A percentile compares a stretch with the other conserved stretches of the same genome.
Evolutionary conservation across 1,139 yeast genomes (phyloP).

Genomic region (Scheffersomyces parashehatae): DNA sequence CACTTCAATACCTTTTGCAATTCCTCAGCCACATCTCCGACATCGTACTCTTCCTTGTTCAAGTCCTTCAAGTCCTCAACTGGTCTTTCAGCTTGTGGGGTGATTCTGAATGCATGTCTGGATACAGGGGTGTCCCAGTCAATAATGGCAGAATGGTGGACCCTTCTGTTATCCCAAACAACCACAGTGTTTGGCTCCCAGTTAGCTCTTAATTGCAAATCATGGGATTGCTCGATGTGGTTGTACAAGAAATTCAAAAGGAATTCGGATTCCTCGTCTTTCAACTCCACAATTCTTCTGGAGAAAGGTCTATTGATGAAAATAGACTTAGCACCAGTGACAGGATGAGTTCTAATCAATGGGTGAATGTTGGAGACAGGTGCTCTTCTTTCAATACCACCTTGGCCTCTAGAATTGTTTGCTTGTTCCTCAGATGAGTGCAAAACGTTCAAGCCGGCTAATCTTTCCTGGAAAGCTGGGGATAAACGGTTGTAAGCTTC

Average conservation of each 20-base stretch:
- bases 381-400: conserved; percentile 27
- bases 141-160: conserved; percentile 23
- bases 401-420: conserved; percentile 15
- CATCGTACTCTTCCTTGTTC: conserved; percentile 12
- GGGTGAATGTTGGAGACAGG: conserved; percentile 31
- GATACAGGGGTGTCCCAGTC: conserved; percentile 23
- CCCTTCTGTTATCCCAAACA: conserved; percentile 26
- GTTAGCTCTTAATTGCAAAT: conserved; percentile 55
- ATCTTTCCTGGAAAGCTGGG: conserved; percentile 24
- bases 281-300: conserved; percentile 26
- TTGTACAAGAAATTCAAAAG: conserved; percentile 24
- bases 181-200: conserved; percentile 51
- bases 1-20: neutral
- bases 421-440: conserved; percentile 30
- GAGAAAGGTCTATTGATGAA: conserved; percentile 28
- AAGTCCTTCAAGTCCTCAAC: conserved; percentile 20
- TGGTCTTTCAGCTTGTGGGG: conserved; percentile 28
- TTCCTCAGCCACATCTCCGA: conserved; percentile 6
- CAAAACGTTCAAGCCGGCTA: conserved; percentile 27
- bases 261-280: conserved; percentile 27
- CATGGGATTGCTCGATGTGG: conserved; percentile 38
- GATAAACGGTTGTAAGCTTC: conserved; percentile 32
- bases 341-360: conserved; percentile 28
- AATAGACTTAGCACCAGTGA: conserved; percentile 23
- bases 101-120: conserved; percentile 25